Percentiles rank a stretch among this genome's conserved stretches.
Conservation (phyloP, 148 eudicot species). For the Amaranthus palmeri region DNA sequence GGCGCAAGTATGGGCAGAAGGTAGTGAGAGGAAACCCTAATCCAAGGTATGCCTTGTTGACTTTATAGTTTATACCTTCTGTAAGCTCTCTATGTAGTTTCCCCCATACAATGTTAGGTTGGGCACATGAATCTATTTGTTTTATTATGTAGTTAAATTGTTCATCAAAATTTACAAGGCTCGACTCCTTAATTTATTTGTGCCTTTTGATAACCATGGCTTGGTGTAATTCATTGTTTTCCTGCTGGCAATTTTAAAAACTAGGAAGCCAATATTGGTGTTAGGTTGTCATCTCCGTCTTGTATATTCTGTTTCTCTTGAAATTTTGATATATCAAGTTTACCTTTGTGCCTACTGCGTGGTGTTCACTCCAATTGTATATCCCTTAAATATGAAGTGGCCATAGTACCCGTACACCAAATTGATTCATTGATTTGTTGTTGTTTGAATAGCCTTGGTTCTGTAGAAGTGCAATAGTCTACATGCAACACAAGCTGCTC, state of each 20-base stretch:
- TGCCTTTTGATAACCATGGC: neutral
- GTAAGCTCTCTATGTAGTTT: neutral
- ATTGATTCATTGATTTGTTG: too few relatives aligned
- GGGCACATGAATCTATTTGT: neutral
- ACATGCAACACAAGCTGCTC: too few relatives aligned
- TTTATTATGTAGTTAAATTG: neutral
- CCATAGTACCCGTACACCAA: too few relatives aligned
- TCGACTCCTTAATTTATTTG: neutral
- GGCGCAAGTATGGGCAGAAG: conserved; percentile 90
- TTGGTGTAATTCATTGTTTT: neutral
- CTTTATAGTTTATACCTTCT: neutral
- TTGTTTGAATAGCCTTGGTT: too few relatives aligned
- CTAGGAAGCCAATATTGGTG: neutral
- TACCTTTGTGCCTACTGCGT: too few relatives aligned
- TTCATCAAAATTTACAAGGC: neutral
- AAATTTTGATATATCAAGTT: too few relatives aligned
- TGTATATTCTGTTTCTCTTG: too few relatives aligned
- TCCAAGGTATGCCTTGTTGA: conserved; percentile 49
- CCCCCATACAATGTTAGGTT: neutral
- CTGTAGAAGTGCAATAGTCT: too few relatives aligned
- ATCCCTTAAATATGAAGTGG: too few relatives aligned
- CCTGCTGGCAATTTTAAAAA: neutral
- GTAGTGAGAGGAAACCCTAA: conserved; percentile 88
- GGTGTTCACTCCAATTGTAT: too few relatives aligned
- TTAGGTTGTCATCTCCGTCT: neutral